Base-by-base conservation (phyloP, 2,329 filamentous ascomycete genomes). In the Ceratocystis variospora region DNA sequence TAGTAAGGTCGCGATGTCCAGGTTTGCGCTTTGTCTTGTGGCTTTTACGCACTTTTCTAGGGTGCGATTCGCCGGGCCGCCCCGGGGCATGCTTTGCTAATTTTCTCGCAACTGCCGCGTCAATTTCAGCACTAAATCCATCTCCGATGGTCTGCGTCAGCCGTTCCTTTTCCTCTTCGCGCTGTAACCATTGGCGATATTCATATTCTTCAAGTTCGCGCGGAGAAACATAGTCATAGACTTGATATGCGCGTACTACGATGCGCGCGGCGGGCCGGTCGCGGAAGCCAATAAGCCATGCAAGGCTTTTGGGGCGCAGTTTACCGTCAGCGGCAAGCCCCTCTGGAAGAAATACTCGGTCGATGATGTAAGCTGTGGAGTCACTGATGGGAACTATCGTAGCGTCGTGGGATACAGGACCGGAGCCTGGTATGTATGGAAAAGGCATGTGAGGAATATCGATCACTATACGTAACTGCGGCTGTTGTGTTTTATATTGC, bases 141-240 rank as follows among this genome's bases (percentile, higher is more conserved):
- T 55, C 55, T n/a, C 37, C 63, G 3, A 46, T 31, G 15, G 12
- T 25, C 41, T 57, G 17, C n/a, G 55, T 25, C 44, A 63, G 19
- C 28, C 31, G 28, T 50, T 31, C 7, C 69, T 75, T 74, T 48
- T 78, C 75, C 59, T 75, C 71, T n/a, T 80, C 78, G 22, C 77
- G 72, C 66, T 77, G 74, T 25, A 79, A 73, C 62, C 77, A 76
- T 15, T 76, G 73, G 1, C 75, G 71, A 64, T 77, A 79, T 69
- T 85, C 83, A 76, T 79, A 87, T 0, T 83, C 77, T 71, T 87
- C 84, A 2, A 85, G 70, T 8, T 76, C 77, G 10, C 76, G 74
- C 1, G 80, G 79, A 0, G 83, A 85, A 6, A 87, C 83, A 68
- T 84, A 86, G 41, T 86, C 79, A 12, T 81, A 75, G 5, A 84